Conservation (phyloP, 495 filamentous ascomycete genomes). For the Penicillium simplicissimum region DNA sequence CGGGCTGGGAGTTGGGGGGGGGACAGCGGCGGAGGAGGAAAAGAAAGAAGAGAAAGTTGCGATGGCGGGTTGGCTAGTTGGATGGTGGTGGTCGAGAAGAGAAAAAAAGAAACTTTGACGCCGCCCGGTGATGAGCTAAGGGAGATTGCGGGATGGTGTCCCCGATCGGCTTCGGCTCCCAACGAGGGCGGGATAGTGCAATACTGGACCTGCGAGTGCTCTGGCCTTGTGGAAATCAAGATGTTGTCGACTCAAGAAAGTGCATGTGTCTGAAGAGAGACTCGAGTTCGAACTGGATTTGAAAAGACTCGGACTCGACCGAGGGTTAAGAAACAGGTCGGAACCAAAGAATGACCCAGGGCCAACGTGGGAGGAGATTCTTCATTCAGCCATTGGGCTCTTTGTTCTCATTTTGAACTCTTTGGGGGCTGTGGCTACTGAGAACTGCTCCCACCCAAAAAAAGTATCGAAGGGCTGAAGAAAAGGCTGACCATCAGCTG, state of each 20-base stretch:
- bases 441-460: not conserved
- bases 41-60: conserved; percentile 8
- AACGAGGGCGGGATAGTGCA: not conserved
- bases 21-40: conserved; percentile 11
- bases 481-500: conserved; percentile 14
- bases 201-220: no score
- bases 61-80: conserved; percentile 1
- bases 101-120: conserved; percentile 31
- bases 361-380: not conserved
- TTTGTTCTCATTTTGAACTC: not conserved
- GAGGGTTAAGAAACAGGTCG: not conserved
- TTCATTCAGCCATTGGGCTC: conserved; percentile 1
- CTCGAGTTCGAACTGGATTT: not conserved
- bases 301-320: not conserved
- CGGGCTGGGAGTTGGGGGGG: conserved; percentile 9
- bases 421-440: not conserved
- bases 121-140: conserved; percentile 41
- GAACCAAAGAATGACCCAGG: not conserved
- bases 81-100: conserved; percentile 7
- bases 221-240: conserved; percentile 5
- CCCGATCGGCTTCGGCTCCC: conserved; percentile 35
- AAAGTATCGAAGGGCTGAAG: conserved; percentile 6
- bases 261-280: not conserved
- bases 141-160: conserved; percentile 43
- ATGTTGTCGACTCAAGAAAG: conserved; percentile 8